These are phyloP conservation scores for Yarrowia yakushimensis DNA, from an alignment of 805 yeast species.

Conservation along the genomic window DNA sequence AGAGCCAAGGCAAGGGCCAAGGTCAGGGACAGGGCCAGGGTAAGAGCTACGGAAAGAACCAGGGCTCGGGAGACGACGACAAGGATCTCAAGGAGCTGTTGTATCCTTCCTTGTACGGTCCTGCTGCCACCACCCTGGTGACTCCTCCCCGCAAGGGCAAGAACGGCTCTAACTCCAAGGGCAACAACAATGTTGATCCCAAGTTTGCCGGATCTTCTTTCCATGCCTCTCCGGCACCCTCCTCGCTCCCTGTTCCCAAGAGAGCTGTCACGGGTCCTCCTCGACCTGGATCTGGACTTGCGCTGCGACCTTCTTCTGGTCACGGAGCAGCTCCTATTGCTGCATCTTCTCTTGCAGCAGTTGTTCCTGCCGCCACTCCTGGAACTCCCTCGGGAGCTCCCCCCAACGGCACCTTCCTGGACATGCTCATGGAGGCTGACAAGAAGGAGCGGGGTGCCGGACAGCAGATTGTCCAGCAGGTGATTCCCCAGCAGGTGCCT, in stretches of 20 bases:
- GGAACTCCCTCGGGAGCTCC: neutral
- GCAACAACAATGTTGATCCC: neutral
- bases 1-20: neutral
- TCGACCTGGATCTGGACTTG: neutral
- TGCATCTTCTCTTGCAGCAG: neutral
- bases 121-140: slow-evolving; percentile 3
- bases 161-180: neutral
- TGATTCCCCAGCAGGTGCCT: neutral
- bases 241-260: slow-evolving; percentile 33
- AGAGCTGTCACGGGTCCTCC: neutral
- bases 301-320: neutral
- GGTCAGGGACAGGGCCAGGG: neutral
- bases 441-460: slow-evolving; percentile 14
- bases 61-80: slow-evolving; percentile 11
- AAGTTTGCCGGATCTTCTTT: slow-evolving; percentile 35
- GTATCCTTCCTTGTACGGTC: slow-evolving; percentile 33
- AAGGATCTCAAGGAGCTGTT: slow-evolving; percentile 30
- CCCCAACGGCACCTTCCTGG: neutral
- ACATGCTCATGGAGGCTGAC: slow-evolving; percentile 20
- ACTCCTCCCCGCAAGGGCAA: neutral
- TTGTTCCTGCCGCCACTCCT: neutral
- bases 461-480: neutral
- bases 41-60: neutral
- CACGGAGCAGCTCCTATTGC: neutral
- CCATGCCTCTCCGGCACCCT: slow-evolving; percentile 35